These are phyloP conservation scores for Fusarium hostae DNA, from an alignment of 2,329 filamentous ascomycete genomes.

Conservation along the genomic window DNA sequence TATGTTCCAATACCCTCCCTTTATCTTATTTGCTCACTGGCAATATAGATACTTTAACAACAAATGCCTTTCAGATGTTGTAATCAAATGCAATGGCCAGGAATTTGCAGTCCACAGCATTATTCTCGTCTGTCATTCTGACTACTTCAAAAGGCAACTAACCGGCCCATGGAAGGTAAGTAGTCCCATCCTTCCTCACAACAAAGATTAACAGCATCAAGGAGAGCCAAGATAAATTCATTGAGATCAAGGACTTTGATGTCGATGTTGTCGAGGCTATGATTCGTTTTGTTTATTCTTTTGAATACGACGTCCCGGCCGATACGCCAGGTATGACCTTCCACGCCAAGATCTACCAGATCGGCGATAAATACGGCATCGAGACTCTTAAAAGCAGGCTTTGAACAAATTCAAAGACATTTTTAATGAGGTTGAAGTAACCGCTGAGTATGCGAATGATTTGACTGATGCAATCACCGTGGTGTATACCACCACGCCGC, in stretches of 20 bases:
- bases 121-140: not conserved
- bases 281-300: not conserved
- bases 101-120: constrained; percentile 5
- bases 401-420: accelerated
- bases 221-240: not conserved
- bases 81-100: not conserved
- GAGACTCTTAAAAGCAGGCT: not conserved
- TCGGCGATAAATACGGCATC: not conserved
- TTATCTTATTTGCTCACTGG: accelerated
- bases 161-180: constrained; percentile 3
- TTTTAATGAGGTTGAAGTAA: accelerated
- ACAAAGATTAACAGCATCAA: accelerated
- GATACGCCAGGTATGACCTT: not conserved
- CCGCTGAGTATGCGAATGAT: not conserved
- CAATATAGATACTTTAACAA: not conserved
- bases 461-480: not conserved
- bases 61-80: not conserved
- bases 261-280: not conserved
- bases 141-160: not conserved
- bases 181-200: accelerated
- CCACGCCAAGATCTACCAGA: not conserved
- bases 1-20: not conserved
- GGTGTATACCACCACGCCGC: not conserved
- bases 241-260: not conserved
- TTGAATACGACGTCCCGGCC: accelerated